phyloP scores from a whole-genome alignment of 176 grass and related monocot genomes.

The Raddia distichophylla region DNA sequence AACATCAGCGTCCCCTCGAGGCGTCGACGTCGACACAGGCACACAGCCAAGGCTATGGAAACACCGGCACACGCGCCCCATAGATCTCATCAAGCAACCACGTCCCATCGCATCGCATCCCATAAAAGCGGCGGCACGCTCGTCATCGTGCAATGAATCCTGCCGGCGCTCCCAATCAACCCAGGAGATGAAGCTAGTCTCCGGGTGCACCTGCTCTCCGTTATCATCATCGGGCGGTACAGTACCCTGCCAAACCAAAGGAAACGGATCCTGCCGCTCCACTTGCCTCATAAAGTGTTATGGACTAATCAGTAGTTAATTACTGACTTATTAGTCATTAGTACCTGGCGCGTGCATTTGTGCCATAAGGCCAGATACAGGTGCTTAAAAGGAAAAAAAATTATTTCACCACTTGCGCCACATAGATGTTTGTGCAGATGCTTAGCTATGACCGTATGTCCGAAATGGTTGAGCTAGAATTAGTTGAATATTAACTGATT shows the following conservation, averaged over 20 bases:
- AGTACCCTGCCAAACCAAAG: too few species aligned
- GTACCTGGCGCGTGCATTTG: neutral
- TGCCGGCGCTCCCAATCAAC: neutral
- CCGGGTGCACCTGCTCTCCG: neutral
- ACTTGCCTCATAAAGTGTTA: neutral
- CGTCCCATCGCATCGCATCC: constrained; percentile 4
- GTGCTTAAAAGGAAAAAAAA: too few species aligned
- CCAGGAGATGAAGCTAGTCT: neutral
- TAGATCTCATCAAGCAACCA: neutral
- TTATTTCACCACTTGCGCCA: too few species aligned
- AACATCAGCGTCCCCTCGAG: too few species aligned
- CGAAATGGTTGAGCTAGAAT: too few species aligned
- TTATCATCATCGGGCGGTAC: too few species aligned
- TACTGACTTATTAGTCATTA: constrained; percentile 20
- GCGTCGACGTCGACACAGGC: too few species aligned
- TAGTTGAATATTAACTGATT: too few species aligned
- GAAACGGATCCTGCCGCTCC: neutral
- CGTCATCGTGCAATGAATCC: constrained; percentile 12
- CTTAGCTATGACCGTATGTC: too few species aligned
- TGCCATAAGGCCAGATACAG: too few species aligned
- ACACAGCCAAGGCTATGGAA: neutral
- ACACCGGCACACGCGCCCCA: neutral
- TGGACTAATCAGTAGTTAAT: neutral
- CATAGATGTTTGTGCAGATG: too few species aligned
- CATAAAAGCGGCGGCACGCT: neutral